Evolutionary conservation across 2,329 filamentous ascomycete genomes (phyloP).

Genomic region (Alternaria triticimaculans): DNA sequence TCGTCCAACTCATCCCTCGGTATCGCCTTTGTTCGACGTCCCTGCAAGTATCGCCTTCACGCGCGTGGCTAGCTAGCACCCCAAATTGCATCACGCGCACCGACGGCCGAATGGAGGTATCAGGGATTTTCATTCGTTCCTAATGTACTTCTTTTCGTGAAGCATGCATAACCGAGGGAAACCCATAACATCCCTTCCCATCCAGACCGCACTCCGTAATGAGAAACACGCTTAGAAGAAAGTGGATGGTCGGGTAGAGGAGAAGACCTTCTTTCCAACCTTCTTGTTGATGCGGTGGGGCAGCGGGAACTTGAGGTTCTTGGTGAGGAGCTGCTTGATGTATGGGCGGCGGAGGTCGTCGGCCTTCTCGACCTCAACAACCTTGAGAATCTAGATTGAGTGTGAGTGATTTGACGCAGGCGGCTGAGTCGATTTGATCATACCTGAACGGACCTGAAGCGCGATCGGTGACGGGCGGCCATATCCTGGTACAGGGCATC

Average conservation of each 20-base stretch:
- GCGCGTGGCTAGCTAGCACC: slow-evolving; percentile 13
- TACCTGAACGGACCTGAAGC: slow-evolving; percentile 99
- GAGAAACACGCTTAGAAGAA: slow-evolving; percentile 79
- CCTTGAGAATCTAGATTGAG: slow-evolving; percentile 83
- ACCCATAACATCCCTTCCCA: slow-evolving; percentile 48
- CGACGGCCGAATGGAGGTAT: slow-evolving; percentile 38
- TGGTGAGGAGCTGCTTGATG: slow-evolving; percentile 97
- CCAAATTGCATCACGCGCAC: slow-evolving; percentile 30
- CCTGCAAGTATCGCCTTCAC: slow-evolving; percentile 1
- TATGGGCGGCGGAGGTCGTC: slow-evolving; percentile 97
- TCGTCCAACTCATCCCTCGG: slow-evolving; percentile 7
- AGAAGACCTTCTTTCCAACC: slow-evolving; percentile 88
- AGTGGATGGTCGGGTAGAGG: slow-evolving; percentile 90
- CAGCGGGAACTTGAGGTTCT: slow-evolving; percentile 97
- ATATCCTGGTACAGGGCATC: slow-evolving; percentile 99
- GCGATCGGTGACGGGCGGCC: slow-evolving; percentile 96
- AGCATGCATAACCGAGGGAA: slow-evolving; percentile 51
- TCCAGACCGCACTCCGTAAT: slow-evolving; percentile 49
- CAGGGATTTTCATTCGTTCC: slow-evolving; percentile 54
- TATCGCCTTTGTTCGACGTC: slow-evolving; percentile 1
- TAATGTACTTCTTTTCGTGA: slow-evolving; percentile 52
- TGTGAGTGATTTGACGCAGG: slow-evolving; percentile 1
- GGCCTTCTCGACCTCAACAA: slow-evolving; percentile 94
- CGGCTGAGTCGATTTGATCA: slow-evolving; percentile 43
- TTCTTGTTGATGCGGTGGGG: slow-evolving; percentile 92